These are phyloP conservation scores for Tympanopsis confertula DNA, from an alignment of 2,329 filamentous ascomycete genomes.

Conservation along the genomic window DNA sequence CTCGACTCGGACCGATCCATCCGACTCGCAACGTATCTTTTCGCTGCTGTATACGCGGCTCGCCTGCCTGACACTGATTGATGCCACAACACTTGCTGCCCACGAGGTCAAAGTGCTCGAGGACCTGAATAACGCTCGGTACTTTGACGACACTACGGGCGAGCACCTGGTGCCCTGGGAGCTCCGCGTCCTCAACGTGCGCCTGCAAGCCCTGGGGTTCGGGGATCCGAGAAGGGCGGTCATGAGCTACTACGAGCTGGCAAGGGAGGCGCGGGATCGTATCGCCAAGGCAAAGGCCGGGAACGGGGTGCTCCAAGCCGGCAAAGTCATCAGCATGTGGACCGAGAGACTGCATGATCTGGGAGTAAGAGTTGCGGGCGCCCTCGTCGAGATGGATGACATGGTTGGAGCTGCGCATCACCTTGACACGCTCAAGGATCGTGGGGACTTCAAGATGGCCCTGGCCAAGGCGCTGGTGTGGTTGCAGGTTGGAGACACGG, in stretches of 20 bases:
- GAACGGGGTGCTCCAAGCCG: conserved; percentile 5
- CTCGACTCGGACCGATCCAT: conserved; percentile 25
- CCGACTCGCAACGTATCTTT: conserved; percentile 59
- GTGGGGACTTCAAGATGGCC: conserved; percentile 25
- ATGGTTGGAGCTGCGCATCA: conserved; percentile 67
- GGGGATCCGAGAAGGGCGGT: conserved; percentile 74
- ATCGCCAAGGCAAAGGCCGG: conserved; percentile 32
- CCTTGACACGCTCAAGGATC: conserved; percentile 43
- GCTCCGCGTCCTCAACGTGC: conserved; percentile 69
- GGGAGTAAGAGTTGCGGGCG: conserved; percentile 53
- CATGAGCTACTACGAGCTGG: conserved; percentile 83
- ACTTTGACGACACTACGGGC: conserved; percentile 38
- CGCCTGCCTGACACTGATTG: conserved; percentile 69
- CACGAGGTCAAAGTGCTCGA: conserved; percentile 55
- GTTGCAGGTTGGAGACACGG: conserved; percentile 68
- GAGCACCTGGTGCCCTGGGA: conserved; percentile 75
- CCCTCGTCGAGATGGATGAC: conserved; percentile 78
- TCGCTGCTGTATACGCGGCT: conserved; percentile 69
- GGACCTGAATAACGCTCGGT: conserved; percentile 44
- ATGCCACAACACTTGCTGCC: conserved; percentile 56
- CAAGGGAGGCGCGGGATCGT: conserved; percentile 59
- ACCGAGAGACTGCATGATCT: conserved; percentile 61
- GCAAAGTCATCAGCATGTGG: conserved; percentile 53
- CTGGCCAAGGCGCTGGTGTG: conserved; percentile 55
- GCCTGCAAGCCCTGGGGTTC: conserved; percentile 76